Base-by-base conservation (phyloP, 257 asterid genomes). In the Asclepias syriaca region DNA sequence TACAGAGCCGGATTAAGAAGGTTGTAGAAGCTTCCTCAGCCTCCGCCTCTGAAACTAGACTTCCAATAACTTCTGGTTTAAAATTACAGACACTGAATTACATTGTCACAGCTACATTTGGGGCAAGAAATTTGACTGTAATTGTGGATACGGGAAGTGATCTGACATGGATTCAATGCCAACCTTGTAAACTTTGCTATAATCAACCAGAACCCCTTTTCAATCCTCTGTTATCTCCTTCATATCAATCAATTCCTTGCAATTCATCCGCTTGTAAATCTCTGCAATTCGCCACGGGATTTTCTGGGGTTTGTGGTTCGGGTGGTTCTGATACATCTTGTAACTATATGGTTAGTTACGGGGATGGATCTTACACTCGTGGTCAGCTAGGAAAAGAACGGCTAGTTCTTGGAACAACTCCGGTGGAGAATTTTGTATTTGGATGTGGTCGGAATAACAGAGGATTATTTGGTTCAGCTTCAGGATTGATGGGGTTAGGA, bases 141-240 rank as follows among this genome's bases (percentile, higher is more conserved):
- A 91, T 93, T 8, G 91, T 93, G 0, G 98, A 93, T 79, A 93
- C 96, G 0, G 97, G 98, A 45, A 89, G 96, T 64, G 97, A 93
- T 66, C 82, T 93, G 11, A 89, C 96, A 18, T 93, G 97, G 98
- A 89, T 89, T 19, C 98, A 93, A 67, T 93, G 97, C 76, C 93
- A 89, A 68, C 98, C 98, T 55, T 93, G 96, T 65, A 84, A 77
- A 55, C 60, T 78, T 8, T 91, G 98, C 72, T 88, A 93, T 77
- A 74, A 78, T 40, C 98, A 93, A 66, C 90, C 92, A 6, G 95
- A 90, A 57, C 95, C 98, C 12, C 84, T 93, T 21, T 93, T 85
- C 84, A 71, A 87, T 79, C 97, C 98, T 15, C 21, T 64, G 37
- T 18, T 39, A 1, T 93, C 97, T 0, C 84, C 89, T 72, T 87